phyloP scores from a whole-genome alignment of 805 yeast genomes.

The Schizosaccharomyces japonicus region DNA sequence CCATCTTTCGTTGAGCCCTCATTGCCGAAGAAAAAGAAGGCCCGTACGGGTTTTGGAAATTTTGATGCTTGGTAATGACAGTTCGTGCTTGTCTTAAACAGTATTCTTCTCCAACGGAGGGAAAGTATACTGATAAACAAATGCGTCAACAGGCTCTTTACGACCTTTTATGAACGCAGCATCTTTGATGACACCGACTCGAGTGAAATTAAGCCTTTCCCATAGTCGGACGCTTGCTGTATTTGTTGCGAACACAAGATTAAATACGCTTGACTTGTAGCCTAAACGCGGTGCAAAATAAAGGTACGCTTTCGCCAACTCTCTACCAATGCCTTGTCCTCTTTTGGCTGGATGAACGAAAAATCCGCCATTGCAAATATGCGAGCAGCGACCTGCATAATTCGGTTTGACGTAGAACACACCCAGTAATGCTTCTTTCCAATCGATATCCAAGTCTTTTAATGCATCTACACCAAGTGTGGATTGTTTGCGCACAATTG shows the following conservation, averaged over 20 bases:
- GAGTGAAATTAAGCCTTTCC: conserved; percentile 62
- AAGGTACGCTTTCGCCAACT: conserved; percentile 44
- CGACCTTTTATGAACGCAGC: conserved; percentile 51
- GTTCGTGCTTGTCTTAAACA: too few relatives aligned
- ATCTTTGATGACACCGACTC: conserved; percentile 51
- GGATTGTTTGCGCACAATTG: neutral
- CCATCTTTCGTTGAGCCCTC: neutral
- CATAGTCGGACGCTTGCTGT: conserved; percentile 52
- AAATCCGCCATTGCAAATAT: conserved; percentile 73
- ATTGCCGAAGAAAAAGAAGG: neutral
- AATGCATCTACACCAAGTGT: neutral
- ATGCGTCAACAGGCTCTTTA: conserved; percentile 45
- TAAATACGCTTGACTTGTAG: conserved; percentile 62
- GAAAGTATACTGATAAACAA: conserved; percentile 47
- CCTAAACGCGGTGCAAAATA: conserved; percentile 58
- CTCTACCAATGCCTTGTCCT: conserved; percentile 45
- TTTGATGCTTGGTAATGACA: conserved; percentile 1
- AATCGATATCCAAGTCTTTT: neutral
- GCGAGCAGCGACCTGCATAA: conserved; percentile 63
- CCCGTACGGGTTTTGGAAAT: conserved; percentile 4
- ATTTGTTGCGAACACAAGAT: conserved; percentile 65
- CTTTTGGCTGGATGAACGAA: conserved; percentile 36
- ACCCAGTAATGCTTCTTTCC: neutral
- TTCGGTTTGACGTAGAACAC: conserved; percentile 55
- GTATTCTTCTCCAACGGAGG: neutral